Evolutionary conservation across 768 basidiomycete genomes (phyloP), one percentile per base, ranked within the genome.

Genomic region (Russula brevipes): DNA sequence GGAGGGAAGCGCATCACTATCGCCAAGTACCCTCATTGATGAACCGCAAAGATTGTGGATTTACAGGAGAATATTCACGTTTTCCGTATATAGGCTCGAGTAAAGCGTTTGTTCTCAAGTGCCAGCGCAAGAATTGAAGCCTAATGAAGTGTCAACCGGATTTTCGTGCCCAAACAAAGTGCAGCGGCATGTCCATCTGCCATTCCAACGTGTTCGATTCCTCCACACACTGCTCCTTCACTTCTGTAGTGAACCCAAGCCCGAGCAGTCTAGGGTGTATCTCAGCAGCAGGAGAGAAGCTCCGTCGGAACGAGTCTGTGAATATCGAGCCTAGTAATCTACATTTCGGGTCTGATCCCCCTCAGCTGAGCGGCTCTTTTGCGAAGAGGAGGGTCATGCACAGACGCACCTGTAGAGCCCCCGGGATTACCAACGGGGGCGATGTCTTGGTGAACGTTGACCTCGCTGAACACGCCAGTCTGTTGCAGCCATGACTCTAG

Each of bases 11-110:
- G 88, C 1, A 76, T 90, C 55, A 88, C 87, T 0, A 78, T 88
- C 9, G 76, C 89, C 74, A 88, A 90, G 68, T 90, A 86, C 89
- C 69, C 76, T 90, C 68, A 72, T 90, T 61, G 88, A 90, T 72
- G 82, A 76, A 69, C 71, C 88, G 65, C 82, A 81, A 64, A 75
- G 70, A 39, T 66, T 76, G 60, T 78, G 51, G 41, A 68, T 47
- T 38, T 42, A 11, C 33, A 8, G 46, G 35, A 41, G 24, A 50
- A 24, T 39, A 51, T 47, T 47, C 52, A n/a, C 12, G 11, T 33
- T 54, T 16, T 5, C 2, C 46, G 38, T n/a, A 17, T 33, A 19
- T 16, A 24, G 24, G 12, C 30, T 47, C 10, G 49, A 17, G 12
- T 33, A 33, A 50, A 31, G 46, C 30, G 12, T 31, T 35, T 10